phyloP scores from a whole-genome alignment of 108 stramenopile genomes.

The Skeletonema costatum region DNA sequence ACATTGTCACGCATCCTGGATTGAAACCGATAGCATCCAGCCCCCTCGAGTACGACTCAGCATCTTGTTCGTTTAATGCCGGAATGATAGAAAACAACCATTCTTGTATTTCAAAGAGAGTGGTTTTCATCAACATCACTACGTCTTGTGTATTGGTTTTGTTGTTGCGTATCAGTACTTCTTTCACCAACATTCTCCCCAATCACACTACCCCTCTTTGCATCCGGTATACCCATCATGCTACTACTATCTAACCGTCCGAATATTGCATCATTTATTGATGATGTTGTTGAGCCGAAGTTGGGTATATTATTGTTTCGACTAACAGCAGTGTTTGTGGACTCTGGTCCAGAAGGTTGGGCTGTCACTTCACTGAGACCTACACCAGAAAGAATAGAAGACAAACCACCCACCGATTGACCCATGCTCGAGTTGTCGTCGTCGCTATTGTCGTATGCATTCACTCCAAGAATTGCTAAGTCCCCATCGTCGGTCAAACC shows the following conservation, averaged over 20 bases:
- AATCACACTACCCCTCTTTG: slow-evolving; percentile 2
- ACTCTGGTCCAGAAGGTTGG: not conserved
- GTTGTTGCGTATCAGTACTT: not conserved
- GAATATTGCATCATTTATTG: slow-evolving; percentile 2
- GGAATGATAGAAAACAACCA: slow-evolving; percentile 32
- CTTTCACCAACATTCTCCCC: not conserved
- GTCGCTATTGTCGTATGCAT: slow-evolving; percentile 15
- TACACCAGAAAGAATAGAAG: not conserved
- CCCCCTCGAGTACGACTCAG: slow-evolving; percentile 13
- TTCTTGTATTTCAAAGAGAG: slow-evolving; percentile 11
- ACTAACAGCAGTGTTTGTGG: not conserved
- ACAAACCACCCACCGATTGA: not conserved
- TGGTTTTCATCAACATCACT: slow-evolving; percentile 2
- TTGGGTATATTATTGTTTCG: not conserved
- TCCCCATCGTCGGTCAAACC: slow-evolving; percentile 50
- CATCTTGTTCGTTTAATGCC: slow-evolving; percentile 11
- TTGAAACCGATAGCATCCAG: slow-evolving; percentile 39
- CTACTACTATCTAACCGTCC: not conserved
- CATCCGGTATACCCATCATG: not conserved
- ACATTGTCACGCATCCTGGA: slow-evolving; percentile 35
- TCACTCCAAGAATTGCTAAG: slow-evolving; percentile 40
- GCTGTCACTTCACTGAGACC: not conserved
- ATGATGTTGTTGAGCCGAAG: not conserved
- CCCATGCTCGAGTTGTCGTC: slow-evolving; percentile 3
- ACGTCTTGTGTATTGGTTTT: not conserved